Evolutionary conservation across 495 filamentous ascomycete species (phyloP), one percentile per base, ranked within the genome.

Genomic region (Neurospora pannonica): DNA sequence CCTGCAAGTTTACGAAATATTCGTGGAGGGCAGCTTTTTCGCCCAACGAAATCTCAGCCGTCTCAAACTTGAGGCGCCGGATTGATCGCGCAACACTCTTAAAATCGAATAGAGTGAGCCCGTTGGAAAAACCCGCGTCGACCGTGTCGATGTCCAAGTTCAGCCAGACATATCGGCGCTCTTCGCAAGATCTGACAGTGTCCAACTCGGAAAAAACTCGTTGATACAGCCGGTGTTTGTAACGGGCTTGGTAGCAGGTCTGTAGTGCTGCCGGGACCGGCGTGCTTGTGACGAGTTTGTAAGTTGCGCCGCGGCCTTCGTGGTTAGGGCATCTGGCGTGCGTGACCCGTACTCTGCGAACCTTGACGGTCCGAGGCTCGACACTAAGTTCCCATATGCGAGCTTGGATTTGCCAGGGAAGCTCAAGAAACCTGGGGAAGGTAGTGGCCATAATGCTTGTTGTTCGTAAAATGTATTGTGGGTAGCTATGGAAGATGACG

Each of bases 71-170:
- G 48, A 60, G 21, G 21, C 21, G 21, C 48, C n/a, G 48, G 10
- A 60, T 60, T 21, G 19, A 60, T 15, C 11, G 21, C 28, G 10
- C 46, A 28, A 54, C 46, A 15, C 1, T 0, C n/a, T 13, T 0
- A 13, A 0, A 54, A 24, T 54, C 10, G 0, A 0, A 28, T 24
- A 54, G 21, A 13, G 0, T 21, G 46, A 11, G 0, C 21, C 46
- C 21, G 0, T 13, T 6, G 21, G n/a, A 13, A 28, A 60, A 15
- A 2, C 48, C 48, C 10, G 0, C 48, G 21, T 60, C 48, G 48
- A 60, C 48, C 21, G 48, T 60, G 21, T 60, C 48, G 5, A 60
- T 60, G 0, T 60, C 48, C 48, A 54, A 24, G 46, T 54, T 54
- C 46, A 54, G 10, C 46, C 21, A 54, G 46, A 54, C 46, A 0